phyloP scores from a whole-genome alignment of 2,329 filamentous ascomycete species.

The Pestalotiopsis sp. region DNA sequence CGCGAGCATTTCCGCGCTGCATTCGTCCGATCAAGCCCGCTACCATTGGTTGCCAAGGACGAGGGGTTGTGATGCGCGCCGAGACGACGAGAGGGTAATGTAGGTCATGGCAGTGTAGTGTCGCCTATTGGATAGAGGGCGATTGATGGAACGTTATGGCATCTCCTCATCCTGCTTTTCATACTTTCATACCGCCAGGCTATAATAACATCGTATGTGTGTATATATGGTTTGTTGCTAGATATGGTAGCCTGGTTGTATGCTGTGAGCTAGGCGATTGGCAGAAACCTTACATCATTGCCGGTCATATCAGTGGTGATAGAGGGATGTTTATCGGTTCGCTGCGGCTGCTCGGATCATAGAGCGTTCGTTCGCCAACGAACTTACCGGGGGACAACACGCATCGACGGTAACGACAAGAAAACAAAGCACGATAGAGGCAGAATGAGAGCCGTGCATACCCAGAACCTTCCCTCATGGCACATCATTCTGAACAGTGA shows the following conservation, averaged over 20 bases:
- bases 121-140: neutral
- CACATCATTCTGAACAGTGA: neutral
- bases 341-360: neutral
- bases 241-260: neutral
- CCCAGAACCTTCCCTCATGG: too few relatives aligned
- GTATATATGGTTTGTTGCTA: neutral
- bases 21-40: neutral
- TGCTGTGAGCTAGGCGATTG: neutral
- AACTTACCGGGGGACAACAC: neutral
- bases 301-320: neutral
- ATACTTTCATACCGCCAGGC: neutral
- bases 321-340: neutral
- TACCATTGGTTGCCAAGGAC: neutral
- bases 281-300: neutral
- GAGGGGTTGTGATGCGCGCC: neutral
- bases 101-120: neutral
- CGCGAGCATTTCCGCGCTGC: neutral
- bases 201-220: neutral
- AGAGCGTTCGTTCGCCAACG: neutral
- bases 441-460: too few relatives aligned
- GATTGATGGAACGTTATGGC: neutral
- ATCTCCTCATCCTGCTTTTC: neutral
- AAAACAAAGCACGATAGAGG: neutral
- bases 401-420: neutral
- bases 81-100: neutral